Evolutionary conservation across 257 asterid genomes (phyloP).

Genomic region (Avicennia marina): DNA sequence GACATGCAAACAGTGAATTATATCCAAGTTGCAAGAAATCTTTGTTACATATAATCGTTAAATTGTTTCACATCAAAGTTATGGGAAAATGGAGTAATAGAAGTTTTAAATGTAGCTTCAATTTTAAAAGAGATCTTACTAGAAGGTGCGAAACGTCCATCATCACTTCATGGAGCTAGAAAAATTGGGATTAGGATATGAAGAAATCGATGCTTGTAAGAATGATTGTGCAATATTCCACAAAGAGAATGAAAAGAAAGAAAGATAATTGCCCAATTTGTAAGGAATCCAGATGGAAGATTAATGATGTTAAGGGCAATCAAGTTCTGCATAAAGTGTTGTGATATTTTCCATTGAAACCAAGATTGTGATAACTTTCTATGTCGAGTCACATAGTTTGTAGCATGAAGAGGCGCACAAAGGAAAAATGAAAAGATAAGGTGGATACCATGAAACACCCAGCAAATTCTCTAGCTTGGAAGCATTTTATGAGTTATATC

Average conservation of each 20-base stretch:
- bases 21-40: background rate
- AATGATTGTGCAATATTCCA: too few relatives aligned
- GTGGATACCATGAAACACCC: constrained; percentile 8
- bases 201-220: too few relatives aligned
- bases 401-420: constrained; percentile 4
- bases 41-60: background rate
- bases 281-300: too few relatives aligned
- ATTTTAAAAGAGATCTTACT: too few relatives aligned
- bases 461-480: constrained; percentile 1
- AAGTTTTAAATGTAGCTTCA: too few relatives aligned
- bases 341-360: too few relatives aligned
- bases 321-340: background rate
- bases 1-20: background rate
- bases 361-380: background rate
- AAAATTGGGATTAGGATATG: too few relatives aligned
- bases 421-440: background rate
- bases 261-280: too few relatives aligned
- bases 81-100: background rate
- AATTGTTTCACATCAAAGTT: background rate
- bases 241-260: too few relatives aligned
- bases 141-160: too few relatives aligned
- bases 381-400: background rate
- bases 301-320: background rate
- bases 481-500: constrained; percentile 8
- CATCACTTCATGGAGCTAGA: too few relatives aligned